Evolutionary conservation across 1,139 yeast species (phyloP), one percentile per base, ranked within the genome.

Genomic region (Meyerozyma smithsonii): DNA sequence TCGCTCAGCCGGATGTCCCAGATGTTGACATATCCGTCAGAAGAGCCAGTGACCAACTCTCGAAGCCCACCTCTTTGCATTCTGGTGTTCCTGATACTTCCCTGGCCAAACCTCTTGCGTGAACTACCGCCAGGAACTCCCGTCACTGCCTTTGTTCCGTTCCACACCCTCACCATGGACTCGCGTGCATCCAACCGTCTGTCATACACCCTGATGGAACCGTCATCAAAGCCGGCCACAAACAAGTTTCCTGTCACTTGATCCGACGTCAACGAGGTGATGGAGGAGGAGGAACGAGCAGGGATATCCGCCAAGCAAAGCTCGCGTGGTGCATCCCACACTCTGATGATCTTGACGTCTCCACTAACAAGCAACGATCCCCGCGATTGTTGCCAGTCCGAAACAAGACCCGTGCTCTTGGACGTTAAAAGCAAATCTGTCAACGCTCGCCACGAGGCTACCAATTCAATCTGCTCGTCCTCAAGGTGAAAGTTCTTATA

Each of bases 301-400:
- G 97, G 96, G 38, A 92, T 84, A 55, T 90, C 97, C 21, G 79
- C 79, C 39, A 86, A 71, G 56, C 96, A 84, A 40, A 85, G 69
- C 56, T 92, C 99, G 34, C 97, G 72, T 14, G 96, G 95, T 0
- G 97, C 97, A 64, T 92, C 98, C 98, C 98, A 92, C 1, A 90
- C 73, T 44, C 96, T 70, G 39, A 92, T 88, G 23, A 89, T 81
- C 49, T 90, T 87, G 8, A 88, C 96, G 66, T 92, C 98, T 36
- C 99, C 99, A 39, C 96, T 90, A 1, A 88, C 96, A 40, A 92
- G 65, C 35, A 92, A 66, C 1, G 96, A 80, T 0, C 99, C 99
- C 47, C 97, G 70, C 36, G 94, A 84, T 58, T 92, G 99, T 56
- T 90, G 97, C 98, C 99, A 92, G 53, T 92, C 97, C 5, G 92